Percentiles rank a stretch among this genome's conserved stretches.
phyloP scores from a whole-genome alignment of 176 grass and related monocot species.

The Musa schizocarpa region DNA sequence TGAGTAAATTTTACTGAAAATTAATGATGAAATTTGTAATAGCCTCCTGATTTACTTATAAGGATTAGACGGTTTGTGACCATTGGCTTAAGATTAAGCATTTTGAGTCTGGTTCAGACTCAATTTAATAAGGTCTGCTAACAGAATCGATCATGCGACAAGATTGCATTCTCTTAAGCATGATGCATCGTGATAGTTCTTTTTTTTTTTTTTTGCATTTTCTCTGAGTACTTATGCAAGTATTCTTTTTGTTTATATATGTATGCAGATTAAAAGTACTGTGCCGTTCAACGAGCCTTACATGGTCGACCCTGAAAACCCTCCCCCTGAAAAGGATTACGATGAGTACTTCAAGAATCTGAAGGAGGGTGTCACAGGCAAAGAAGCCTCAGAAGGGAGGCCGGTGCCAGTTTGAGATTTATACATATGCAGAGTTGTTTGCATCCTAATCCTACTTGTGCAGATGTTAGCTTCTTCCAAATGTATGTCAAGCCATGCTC shows the following conservation, averaged over 20 bases:
- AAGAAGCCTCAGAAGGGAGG: constrained; percentile 74
- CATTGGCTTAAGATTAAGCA: no score
- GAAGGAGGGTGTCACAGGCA: constrained; percentile 71
- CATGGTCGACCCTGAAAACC: constrained; percentile 64
- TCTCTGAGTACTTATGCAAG: neutral
- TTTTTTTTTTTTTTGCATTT: neutral
- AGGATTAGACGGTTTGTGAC: no score
- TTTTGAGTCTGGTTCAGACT: no score
- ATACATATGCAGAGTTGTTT: neutral
- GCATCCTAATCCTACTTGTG: neutral
- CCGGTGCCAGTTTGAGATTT: constrained; percentile 42
- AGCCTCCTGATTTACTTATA: no score
- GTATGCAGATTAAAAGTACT: constrained; percentile 84
- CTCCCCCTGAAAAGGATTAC: constrained; percentile 75
- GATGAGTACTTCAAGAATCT: constrained; percentile 69
- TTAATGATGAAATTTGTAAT: no score
- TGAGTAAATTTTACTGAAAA: no score
- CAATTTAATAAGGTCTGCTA: no score
- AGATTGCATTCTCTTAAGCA: neutral
- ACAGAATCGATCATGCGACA: neutral
- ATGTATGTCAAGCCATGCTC: no score
- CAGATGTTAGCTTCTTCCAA: neutral
- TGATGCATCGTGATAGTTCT: neutral
- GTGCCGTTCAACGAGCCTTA: constrained; percentile 85
- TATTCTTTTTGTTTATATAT: neutral